phyloP scores from a whole-genome alignment of 1,284 basidiomycete species.

The Lentinus polychrous region DNA sequence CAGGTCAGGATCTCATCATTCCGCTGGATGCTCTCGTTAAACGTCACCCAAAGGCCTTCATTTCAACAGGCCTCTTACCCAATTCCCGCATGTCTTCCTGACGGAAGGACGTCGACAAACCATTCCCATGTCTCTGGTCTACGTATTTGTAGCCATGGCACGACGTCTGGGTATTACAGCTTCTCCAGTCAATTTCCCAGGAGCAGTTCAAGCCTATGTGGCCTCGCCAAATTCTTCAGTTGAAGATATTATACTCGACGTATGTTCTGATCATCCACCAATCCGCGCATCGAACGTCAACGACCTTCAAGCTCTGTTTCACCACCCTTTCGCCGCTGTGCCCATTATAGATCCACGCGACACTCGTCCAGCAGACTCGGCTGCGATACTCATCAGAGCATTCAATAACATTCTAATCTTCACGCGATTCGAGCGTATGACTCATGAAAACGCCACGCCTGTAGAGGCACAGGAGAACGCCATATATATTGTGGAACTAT shows the following conservation, averaged over 20 bases:
- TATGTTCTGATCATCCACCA: conserved; percentile 12
- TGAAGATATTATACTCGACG: conserved; percentile 14
- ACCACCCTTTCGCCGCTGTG: conserved; percentile 19
- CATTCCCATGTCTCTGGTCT: conserved; percentile 55
- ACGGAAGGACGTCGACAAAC: conserved; percentile 35
- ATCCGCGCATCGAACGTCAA: conserved; percentile 24
- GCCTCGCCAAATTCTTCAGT: conserved; percentile 21
- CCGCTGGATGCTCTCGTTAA: not conserved
- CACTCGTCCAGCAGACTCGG: conserved; percentile 8
- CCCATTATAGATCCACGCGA: not conserved
- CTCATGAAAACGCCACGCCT: conserved; percentile 1
- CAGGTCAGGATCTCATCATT: conserved; percentile 17
- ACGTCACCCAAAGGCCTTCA: conserved; percentile 10
- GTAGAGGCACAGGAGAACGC: conserved; percentile 10
- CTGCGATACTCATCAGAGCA: conserved; percentile 11
- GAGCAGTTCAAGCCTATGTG: conserved; percentile 44
- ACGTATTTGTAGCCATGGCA: conserved; percentile 49
- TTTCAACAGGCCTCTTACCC: conserved; percentile 40
- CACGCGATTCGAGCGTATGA: conserved; percentile 9
- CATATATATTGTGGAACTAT: conserved; percentile 9
- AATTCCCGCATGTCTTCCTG: conserved; percentile 57
- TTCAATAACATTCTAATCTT: conserved; percentile 13
- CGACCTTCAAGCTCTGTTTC: conserved; percentile 26
- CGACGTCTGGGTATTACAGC: conserved; percentile 44
- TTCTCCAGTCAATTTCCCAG: conserved; percentile 49